A percentile compares a stretch with the other conserved stretches of the same genome.
phyloP scores from a whole-genome alignment of 73 alveolate species.

The Paraurostyla sp. region DNA sequence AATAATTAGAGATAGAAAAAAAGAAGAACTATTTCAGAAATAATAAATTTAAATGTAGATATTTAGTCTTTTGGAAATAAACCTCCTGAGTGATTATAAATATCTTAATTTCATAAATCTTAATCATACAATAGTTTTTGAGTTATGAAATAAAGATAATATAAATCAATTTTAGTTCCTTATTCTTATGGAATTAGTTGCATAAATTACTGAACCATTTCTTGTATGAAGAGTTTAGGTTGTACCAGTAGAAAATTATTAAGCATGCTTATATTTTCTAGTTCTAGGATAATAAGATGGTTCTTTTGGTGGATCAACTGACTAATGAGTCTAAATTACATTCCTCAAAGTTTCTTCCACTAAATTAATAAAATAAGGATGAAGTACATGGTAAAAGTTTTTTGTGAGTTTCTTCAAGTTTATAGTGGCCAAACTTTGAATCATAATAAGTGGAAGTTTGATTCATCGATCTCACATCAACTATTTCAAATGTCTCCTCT shows the following conservation, averaged over 20 bases:
- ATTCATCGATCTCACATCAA: not conserved
- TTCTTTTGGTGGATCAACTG: not conserved
- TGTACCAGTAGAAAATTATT: not conserved
- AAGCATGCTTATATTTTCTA: conserved; percentile 9
- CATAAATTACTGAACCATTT: not conserved
- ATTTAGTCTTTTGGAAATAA: too few species aligned
- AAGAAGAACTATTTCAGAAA: not conserved
- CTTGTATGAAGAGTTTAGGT: not conserved
- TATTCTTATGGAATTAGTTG: not conserved
- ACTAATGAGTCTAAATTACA: not conserved
- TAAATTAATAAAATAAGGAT: not conserved
- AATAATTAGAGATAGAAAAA: not conserved
- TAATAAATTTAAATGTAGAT: too few species aligned
- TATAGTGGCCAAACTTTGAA: not conserved
- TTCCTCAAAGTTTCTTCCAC: conserved; percentile 23
- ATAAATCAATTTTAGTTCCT: not conserved
- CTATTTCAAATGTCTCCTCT: not conserved
- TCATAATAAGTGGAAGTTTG: not conserved
- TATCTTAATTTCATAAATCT: too few species aligned
- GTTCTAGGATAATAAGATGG: not conserved
- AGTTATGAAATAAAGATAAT: too few species aligned
- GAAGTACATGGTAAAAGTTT: not conserved
- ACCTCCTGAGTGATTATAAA: too few species aligned
- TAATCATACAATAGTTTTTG: too few species aligned
- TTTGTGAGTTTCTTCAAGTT: not conserved